Evolutionary conservation across 1,284 basidiomycete genomes (phyloP), one percentile per base, ranked within the genome.

Genomic region (Phellopilus nigrolimitatus): DNA sequence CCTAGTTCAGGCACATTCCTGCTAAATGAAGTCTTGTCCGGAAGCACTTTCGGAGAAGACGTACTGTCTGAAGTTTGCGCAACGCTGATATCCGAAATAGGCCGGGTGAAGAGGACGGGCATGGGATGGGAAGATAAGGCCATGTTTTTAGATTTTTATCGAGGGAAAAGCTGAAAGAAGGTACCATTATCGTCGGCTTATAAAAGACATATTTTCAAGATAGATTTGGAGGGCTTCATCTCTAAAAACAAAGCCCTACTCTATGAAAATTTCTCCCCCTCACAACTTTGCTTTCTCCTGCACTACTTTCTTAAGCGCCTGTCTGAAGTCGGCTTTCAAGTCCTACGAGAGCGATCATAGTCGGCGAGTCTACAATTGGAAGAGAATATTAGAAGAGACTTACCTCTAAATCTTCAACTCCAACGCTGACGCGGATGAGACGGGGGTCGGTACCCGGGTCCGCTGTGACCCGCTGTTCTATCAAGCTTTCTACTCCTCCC

Each of bases 101-200:
- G 91, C 2, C 87, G 86, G 64, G 71, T 91, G 61, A 88, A 91
- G 64, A 72, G 82, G 34, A 78, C 82, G n/a, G 80, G 80, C 1
- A 72, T 92, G 72, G 88, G 90, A 0, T 94, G 91, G 91, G 91
- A 93, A 63, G 90, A 94, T 64, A 95, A 95, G 67, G 71, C 71
- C 30, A 74, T 72, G 33, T 91, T 95, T 63, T 67, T 93, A 56
- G 75, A 82, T 47, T 83, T 89, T 61, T 88, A 83, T 63, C 68
- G 66, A 52, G 68, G 67, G 49, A 82, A 77, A 65, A 49, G 25
- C 12, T 28, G 57, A 27, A 13, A 25, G 59, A 56, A 54, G 57
- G 47, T 33, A 37, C 17, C 45, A 30, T 39, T 34, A 4, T 5
- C 17, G n/a, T 40, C 12, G 3, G 17, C 2, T 42, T 12, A n/a